Percentiles rank a stretch among this genome's conserved stretches.
Evolutionary conservation across 2,329 filamentous ascomycete species (phyloP).

Genomic region (Stagonosporopsis vannaccii): DNA sequence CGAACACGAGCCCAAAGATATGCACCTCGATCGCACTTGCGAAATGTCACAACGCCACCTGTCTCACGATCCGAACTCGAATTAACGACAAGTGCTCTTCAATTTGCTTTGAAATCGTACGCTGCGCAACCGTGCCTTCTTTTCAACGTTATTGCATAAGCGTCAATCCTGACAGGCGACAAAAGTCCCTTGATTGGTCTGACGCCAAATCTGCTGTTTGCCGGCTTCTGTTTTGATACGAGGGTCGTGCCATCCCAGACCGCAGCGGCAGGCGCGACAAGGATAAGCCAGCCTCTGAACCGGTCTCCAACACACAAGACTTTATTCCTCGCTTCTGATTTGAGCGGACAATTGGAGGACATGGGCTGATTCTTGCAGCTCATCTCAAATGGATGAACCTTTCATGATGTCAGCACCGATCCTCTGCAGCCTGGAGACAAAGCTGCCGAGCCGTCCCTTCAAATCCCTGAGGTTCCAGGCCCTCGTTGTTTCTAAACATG

Average conservation of each 20-base stretch:
- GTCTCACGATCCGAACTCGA: conserved; percentile 28
- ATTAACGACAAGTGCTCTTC: conserved; percentile 1
- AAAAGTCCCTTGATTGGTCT: conserved; percentile 36
- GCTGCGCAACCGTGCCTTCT: conserved; percentile 43
- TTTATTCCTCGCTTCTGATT: conserved; percentile 35
- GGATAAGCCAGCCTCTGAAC: conserved; percentile 41
- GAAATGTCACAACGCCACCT: conserved; percentile 30
- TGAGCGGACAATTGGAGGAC: conserved; percentile 41
- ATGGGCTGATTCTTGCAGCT: conserved; percentile 49
- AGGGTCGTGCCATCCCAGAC: conserved; percentile 42
- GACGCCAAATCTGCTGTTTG: conserved; percentile 28
- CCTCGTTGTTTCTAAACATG: conserved; percentile 21
- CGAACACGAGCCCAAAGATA: conserved; percentile 27
- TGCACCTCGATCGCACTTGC: conserved; percentile 21
- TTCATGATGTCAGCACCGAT: conserved; percentile 43
- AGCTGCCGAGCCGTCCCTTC: conserved; percentile 5
- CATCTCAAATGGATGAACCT: conserved; percentile 27
- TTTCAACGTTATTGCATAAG: conserved; percentile 50
- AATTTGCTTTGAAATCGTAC: conserved; percentile 44
- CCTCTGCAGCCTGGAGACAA: conserved; percentile 21
- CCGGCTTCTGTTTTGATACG: conserved; percentile 40
- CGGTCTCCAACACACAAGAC: conserved; percentile 2
- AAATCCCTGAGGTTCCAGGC: conserved; percentile 18
- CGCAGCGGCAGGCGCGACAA: conserved; percentile 32
- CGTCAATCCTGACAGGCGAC: conserved; percentile 40